Evolutionary conservation across 768 basidiomycete genomes (phyloP).

Genomic region (Favolaschia claudopus): DNA sequence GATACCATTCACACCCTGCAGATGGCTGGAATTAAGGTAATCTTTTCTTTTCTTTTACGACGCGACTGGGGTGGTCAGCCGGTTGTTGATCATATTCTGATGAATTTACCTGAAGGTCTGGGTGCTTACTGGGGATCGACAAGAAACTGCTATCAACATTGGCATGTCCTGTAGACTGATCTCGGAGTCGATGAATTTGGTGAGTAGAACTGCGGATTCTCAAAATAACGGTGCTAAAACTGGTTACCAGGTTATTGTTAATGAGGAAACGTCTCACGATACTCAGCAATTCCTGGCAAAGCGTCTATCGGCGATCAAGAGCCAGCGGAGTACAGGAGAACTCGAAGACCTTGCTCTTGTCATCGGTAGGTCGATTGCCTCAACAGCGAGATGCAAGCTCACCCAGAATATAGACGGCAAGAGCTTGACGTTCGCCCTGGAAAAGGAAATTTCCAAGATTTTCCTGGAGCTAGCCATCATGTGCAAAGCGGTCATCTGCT

Average conservation of each 20-base stretch:
- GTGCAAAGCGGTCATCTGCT: slow-evolving; percentile 99
- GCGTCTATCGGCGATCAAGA: slow-evolving; percentile 91
- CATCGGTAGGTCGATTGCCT: slow-evolving; percentile 67
- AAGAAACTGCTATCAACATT: slow-evolving; percentile 99
- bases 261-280: slow-evolving; percentile 83
- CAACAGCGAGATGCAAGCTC: slow-evolving; percentile 4
- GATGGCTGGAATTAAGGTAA: slow-evolving; percentile 96
- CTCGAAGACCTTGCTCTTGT: slow-evolving; percentile 94
- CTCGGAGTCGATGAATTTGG: slow-evolving; percentile 98
- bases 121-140: slow-evolving; percentile 97
- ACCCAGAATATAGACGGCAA: slow-evolving; percentile 77
- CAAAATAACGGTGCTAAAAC: background rate
- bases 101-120: slow-evolving; percentile 86
- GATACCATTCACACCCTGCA: slow-evolving; percentile 98
- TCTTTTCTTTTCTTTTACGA: slow-evolving; percentile 9
- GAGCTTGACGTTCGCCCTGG: slow-evolving; percentile 89
- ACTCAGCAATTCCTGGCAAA: slow-evolving; percentile 90
- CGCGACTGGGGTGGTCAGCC: no score
- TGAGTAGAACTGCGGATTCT: slow-evolving; percentile 42
- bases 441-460: slow-evolving; percentile 88
- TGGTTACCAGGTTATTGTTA: slow-evolving; percentile 82
- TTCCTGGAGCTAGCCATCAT: slow-evolving; percentile 96
- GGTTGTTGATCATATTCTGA: no score
- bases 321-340: slow-evolving; percentile 89
- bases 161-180: slow-evolving; percentile 97